These are phyloP conservation scores for Cercospora citrullina DNA, from an alignment of 2,329 filamentous ascomycete species.

Conservation along the genomic window DNA sequence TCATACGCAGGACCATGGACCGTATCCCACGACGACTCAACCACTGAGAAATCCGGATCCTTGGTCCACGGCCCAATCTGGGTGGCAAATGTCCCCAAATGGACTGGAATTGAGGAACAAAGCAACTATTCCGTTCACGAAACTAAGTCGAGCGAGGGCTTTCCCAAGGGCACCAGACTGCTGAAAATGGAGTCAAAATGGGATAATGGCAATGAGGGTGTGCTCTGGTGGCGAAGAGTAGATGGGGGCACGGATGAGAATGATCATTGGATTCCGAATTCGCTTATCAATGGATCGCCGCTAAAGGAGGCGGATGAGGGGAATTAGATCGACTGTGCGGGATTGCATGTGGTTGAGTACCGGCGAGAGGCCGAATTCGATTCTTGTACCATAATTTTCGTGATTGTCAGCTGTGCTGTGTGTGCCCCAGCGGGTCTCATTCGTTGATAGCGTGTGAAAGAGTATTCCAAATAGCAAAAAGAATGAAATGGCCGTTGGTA, in stretches of 20 bases:
- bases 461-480: too few species aligned
- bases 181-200: constrained; percentile 2
- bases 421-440: neutral
- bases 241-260: neutral
- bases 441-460: neutral
- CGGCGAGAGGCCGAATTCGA: neutral
- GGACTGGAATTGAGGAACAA: neutral
- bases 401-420: neutral
- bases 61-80: constrained; percentile 9
- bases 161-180: neutral
- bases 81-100: constrained; percentile 11
- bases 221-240: constrained; percentile 10
- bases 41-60: neutral
- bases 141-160: neutral
- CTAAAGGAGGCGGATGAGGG: neutral
- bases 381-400: neutral
- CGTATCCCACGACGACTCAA: neutral
- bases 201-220: constrained; percentile 7
- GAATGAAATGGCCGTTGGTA: too few species aligned
- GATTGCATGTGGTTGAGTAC: neutral
- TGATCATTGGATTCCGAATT: neutral
- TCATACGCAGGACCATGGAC: constrained; percentile 8
- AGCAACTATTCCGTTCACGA: constrained; percentile 7
- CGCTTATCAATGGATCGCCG: neutral
- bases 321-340: neutral